Evolutionary conservation across 2,329 filamentous ascomycete species (phyloP), one percentile per base, ranked within the genome.

Genomic region (Fusarium stilboides): DNA sequence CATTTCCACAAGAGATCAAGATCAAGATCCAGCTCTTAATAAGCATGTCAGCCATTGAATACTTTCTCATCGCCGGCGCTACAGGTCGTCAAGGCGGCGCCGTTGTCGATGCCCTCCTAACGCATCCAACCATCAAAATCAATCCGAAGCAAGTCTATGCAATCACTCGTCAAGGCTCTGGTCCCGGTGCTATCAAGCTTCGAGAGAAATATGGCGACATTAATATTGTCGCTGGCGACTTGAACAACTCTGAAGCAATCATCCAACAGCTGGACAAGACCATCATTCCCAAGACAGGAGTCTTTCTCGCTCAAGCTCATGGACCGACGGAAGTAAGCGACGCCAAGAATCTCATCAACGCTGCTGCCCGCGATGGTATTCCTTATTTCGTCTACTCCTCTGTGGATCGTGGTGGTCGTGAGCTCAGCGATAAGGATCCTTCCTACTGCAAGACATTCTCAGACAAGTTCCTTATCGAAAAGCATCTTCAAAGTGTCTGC

Each of bases 361-460:
- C 83, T 12, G 81, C 86, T 1, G 70, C 86, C 28, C 80, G 80
- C 15, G 75, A 86, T 37, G 80, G 80, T 6, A 83, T 89, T 31
- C 79, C 82, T 34, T 85, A 87, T 70, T 88, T 91, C 65, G 84
- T 91, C 43, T 91, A 90, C 76, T 86, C 84, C 2, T 88, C 85
- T 39, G 87, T 91, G 14, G 89, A 91, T 60, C 87, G 89, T n/a
- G 88, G 88, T 28, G 88, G 88, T 31, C 83, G 86, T 39, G 77
- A 78, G 89, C 77, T 91, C 89, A 78, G 80, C 24, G 72, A 74
- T 17, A 45, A 42, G 2, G 72, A 74, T 24, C 68, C 72, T 13
- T 75, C 72, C 1, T 72, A 74, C 36, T 64, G 71, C 69, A 74
- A 74, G 69, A 74, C 71, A 0, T 74, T 74, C n/a, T 74, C 82